Conservation (phyloP, 331 rosid species). For the Telfairia occidentalis region DNA sequence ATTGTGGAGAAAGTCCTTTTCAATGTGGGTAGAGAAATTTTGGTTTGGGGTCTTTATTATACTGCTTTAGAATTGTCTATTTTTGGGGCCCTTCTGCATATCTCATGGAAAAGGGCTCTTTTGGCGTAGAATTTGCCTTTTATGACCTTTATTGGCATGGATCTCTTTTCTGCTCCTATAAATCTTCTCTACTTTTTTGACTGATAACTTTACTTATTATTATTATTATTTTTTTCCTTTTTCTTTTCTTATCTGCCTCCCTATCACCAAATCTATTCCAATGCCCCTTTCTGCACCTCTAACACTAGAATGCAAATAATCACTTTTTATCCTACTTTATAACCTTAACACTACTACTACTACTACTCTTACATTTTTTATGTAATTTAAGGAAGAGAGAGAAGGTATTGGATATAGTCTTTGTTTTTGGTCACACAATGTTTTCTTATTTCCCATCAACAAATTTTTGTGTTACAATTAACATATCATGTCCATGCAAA, state of each 20-base stretch:
- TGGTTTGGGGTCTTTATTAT: conserved; percentile 6
- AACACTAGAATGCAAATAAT: conserved; percentile 2
- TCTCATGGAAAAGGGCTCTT: conserved; percentile 39
- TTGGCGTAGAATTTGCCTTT: conserved; percentile 41
- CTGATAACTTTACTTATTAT: conserved; percentile 7
- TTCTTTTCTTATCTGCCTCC: conserved; percentile 27
- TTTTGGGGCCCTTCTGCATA: conserved; percentile 31
- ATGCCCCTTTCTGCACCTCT: conserved; percentile 26
- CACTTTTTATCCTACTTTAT: neutral
- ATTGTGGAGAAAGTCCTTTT: neutral
- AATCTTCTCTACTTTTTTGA: conserved; percentile 33
- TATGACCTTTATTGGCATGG: conserved; percentile 63
- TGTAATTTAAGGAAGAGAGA: neutral
- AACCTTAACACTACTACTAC: no score
- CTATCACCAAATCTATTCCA: conserved; percentile 21
- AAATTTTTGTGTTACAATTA: neutral
- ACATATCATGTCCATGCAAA: neutral
- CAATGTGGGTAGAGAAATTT: neutral
- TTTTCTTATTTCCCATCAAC: neutral
- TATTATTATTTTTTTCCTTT: neutral
- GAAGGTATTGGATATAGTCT: neutral
- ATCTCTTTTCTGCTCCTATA: conserved; percentile 31
- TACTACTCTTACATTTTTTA: no score
- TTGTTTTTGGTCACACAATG: neutral
- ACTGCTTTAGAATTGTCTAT: conserved; percentile 32